Evolutionary conservation across 768 basidiomycete species (phyloP), one percentile per base, ranked within the genome.

Genomic region (Russula lepida): DNA sequence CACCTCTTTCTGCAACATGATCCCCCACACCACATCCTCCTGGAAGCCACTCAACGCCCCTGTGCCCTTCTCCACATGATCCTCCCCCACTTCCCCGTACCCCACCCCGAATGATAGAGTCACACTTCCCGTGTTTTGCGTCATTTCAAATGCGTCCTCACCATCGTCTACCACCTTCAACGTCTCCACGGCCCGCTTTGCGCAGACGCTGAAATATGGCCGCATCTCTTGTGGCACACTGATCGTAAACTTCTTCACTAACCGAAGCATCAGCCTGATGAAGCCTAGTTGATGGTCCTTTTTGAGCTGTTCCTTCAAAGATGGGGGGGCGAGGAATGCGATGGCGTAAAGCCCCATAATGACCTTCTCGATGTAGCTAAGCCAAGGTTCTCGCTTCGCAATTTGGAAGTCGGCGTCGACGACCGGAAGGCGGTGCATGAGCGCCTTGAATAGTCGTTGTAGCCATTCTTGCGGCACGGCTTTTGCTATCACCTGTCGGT

Each of bases 261-360:
- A 75, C 57, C 90, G 77, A 62, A 89, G 75, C 77, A 95, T 79
- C 35, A 92, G 77, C 47, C 77, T 77, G 54, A 83, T 79, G 71
- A 89, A 85, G 33, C 86, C 86, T 30, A 94, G 78, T 43, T 74
- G 74, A 54, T 81, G 79, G 70, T 90, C 82, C 11, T 74, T 71
- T 67, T 89, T 88, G 66, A 93, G 78, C 63, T 74, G 80, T 56
- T 78, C 76, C 74, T 95, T 93, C 64, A 95, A 69, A 28, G 81
- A 77, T 4, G 86, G 84, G 2, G 92, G 81, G 3, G 92, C 83
- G 57, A 95, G 76, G 77, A 93, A 98, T 25, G 86, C 83, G 64
- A 98, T 75, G 39, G 86, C 86, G 74, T 97, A 98, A 44, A 97
- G 80, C n/a, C 82, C 81, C 78, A 94, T 83, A 49, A 88, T 77